Conservation (phyloP, 768 basidiomycete species). For the Clavaria fumosa region DNA sequence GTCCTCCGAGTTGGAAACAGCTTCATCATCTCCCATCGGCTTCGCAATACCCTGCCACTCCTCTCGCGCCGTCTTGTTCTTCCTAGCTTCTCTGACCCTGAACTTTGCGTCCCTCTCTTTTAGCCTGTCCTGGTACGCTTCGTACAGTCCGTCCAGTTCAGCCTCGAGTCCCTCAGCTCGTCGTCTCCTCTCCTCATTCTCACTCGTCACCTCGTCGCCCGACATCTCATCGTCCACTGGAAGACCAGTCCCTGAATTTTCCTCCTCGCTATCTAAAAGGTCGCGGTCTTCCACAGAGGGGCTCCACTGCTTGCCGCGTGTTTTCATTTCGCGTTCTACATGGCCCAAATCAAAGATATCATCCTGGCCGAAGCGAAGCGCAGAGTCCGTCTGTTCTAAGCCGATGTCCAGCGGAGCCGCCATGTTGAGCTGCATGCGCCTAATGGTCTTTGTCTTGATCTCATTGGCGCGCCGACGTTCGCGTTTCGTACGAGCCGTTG, state of each 20-base stretch:
- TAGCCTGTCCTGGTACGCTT: constrained; percentile 67
- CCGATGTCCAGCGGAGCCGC: constrained; percentile 95
- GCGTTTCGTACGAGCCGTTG: constrained; percentile 54
- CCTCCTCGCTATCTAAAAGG: constrained; percentile 10
- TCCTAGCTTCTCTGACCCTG: constrained; percentile 64
- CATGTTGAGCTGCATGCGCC: constrained; percentile 95
- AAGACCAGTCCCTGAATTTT: constrained; percentile 28
- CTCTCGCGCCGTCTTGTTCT: constrained; percentile 57
- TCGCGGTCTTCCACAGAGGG: constrained; percentile 16
- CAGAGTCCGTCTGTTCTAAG: constrained; percentile 63
- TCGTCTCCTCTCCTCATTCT: constrained; percentile 55
- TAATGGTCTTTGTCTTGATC: constrained; percentile 71
- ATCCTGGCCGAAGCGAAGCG: constrained; percentile 59
- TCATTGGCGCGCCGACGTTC: constrained; percentile 81
- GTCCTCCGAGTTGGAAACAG: constrained; percentile 28
- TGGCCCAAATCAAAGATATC: constrained; percentile 79
- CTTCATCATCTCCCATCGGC: constrained; percentile 24
- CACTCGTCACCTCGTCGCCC: constrained; percentile 31
- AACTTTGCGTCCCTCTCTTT: constrained; percentile 78
- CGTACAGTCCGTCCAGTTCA: constrained; percentile 83
- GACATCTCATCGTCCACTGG: constrained; percentile 29
- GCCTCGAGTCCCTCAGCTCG: constrained; percentile 54
- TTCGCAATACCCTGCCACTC: constrained; percentile 67
- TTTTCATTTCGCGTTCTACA: constrained; percentile 30
- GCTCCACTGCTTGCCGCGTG: constrained; percentile 25